Evolutionary conservation across 176 grass and related monocot species (phyloP), one percentile per base, ranked within the genome.

Genomic region (Triticum monococcum): DNA sequence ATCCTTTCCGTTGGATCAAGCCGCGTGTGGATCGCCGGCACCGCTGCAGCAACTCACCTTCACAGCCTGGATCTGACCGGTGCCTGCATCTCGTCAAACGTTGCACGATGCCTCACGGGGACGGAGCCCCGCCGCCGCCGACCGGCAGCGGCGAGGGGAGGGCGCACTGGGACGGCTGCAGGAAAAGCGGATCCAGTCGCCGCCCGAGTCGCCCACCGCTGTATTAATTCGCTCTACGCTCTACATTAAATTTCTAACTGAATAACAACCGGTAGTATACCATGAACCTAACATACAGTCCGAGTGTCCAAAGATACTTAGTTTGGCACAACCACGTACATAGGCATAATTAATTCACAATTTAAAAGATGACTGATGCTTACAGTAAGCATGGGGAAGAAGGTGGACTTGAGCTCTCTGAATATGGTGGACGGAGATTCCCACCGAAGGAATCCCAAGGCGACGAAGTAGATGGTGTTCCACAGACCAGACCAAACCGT

Each of bases 321-420:
- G 16, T 9, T 71, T n/a, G 56, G 10, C 54, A 22, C 33, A 14
- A 65, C 12, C 32, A 70, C 7, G 36, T 37, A 37, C 86, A 69
- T 4, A 37, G 33, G 13, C 9, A 81, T 37, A 81, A 79, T 78
- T 37, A 81, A 83, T 64, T 33, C 32, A 81, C 22, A 78, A 67
- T 63, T 79, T 7, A 75, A 75, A 8, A 6, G 61, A 64, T 63
- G 7, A 85, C 18, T 66, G 52, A 64, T 63, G 2, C 93, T 90
- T 95, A 98, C 96, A 4, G 96, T 98, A 82, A 95, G 92, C 96
- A 98, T 94, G 68, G 93, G 93, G 88, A 88, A 95, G 88, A 98
- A 98, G 1, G 96, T 98, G 62, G 93, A 87, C 79, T 87, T 95
- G 81, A 98, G 88, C 86, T 95, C 91, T 25, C 75, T 81, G 74